Base-by-base conservation (phyloP, 768 basidiomycete species). In the Naematelia aurantialba region DNA sequence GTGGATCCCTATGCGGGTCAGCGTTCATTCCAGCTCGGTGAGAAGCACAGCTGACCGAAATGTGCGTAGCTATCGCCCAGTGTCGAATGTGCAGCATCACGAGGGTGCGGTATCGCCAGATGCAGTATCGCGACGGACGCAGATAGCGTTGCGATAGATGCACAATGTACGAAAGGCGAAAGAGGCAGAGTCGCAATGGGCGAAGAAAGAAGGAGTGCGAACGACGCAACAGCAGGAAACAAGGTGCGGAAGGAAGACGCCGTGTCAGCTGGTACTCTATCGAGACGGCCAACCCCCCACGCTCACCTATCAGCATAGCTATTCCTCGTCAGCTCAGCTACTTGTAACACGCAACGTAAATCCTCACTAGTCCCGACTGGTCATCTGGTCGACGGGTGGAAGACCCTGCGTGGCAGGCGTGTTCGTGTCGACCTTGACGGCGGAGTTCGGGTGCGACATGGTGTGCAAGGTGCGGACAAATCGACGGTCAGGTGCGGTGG, bases 1-100 rank as follows among this genome's bases (percentile, higher is more conserved):
- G 77, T 97, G 93, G 69, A 97, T 96, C 59, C 92, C 91, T 96
- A 68, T 21, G 34, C 26, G 19, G 31, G 27, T 53, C 10, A 31
- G 52, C 58, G 27, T 4, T 11, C 13, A 39, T 27, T 13, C 19
- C 12, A n/a, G 30, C 52, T 25, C 19, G 26, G 17, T 5, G 12
- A 3, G 27, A 4, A 19, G 47, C 30, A 55, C 46, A 49, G 52
- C 65, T 60, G 58, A 65, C 67, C 69, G 54, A 72, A 68, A 44
- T 68, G 68, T 21, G 68, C 70, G 46, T 69, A 70, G 55, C 68
- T 65, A 42, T 30, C 10, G 17, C 50, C 11, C 8, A 8, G 34
- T 39, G 34, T 39, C n/a, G n/a, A n/a, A n/a, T n/a, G n/a, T n/a
- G n/a, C n/a, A n/a, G n/a, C n/a, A n/a, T n/a, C n/a, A n/a, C n/a